Base-by-base conservation (phyloP, 192 early-diverging fungal species). In the Chytriomyces sp. region DNA sequence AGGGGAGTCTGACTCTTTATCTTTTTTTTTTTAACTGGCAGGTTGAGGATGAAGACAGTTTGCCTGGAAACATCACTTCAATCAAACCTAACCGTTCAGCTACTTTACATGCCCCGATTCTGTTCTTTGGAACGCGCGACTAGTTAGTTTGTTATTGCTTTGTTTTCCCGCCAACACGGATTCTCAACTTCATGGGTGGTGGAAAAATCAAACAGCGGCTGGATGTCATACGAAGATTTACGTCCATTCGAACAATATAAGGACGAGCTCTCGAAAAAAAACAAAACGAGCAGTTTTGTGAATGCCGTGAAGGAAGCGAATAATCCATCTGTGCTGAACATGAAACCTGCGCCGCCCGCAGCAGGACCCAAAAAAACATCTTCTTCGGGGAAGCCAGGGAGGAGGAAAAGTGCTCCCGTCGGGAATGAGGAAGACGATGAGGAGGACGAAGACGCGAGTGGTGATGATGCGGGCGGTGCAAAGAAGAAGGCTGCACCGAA, bases 81-180 rank as follows among this genome's bases (percentile, higher is more conserved):
- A 82, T 82, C 47, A 76, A 77, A 24, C 64, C 65, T 24, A 5
- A 35, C 43, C 5, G 11, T 1, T 13, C 61, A 8, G 61, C 76
- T 61, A 82, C 79, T 48, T 28, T 23, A 24, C 45, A 62, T 53
- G 7, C 43, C 8, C 77, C 77, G 7, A 70, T 78, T 43, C 59
- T 61, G 20, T 78, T 78, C 43, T 78, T 20, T 48, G 77, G 77
- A 26, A 71, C 77, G 6, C 67, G 68, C 24, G 77, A 78, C 61
- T 78, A 78, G 77, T 78, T 0, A 10, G 61, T 77, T 16, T 50
- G 23, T 20, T 28, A 5, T 11, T 26, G n/a, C 45, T 48, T 61
- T 26, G 35, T 11, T 44, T 28, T 57, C 20, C 16, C 53, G 16
- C 53, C 53, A 13, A n/a, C 53, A 57, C 53, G 13, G 53, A 57